Conservation (phyloP, 495 filamentous ascomycete species). For the Penicillium malachiteum region DNA sequence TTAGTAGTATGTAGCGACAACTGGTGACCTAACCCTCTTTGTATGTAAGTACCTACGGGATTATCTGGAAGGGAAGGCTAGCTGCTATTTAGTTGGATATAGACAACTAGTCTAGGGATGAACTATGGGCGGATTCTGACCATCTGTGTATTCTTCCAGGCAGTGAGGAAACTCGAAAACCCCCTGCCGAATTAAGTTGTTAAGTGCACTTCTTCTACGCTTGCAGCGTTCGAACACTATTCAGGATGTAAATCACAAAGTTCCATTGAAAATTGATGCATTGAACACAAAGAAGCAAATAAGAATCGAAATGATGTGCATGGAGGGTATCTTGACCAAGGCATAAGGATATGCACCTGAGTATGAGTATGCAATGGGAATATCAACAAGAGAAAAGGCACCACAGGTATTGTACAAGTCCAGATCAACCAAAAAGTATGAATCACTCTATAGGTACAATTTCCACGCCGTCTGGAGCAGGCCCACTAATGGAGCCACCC, state of each 20-base stretch:
- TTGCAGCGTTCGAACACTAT: too few species aligned
- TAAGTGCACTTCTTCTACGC: too few species aligned
- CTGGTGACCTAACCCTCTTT: too few species aligned
- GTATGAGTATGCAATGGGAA: conserved; percentile 7
- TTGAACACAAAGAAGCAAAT: not conserved
- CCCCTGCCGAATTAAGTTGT: too few species aligned
- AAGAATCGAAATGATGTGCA: conserved; percentile 6
- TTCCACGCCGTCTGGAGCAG: conserved; percentile 19
- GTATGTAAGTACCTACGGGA: too few species aligned
- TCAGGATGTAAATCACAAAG: not conserved
- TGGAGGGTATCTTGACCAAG: conserved; percentile 16
- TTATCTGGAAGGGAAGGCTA: not conserved
- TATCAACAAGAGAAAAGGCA: conserved; percentile 2
- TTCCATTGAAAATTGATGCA: not conserved
- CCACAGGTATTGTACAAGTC: not conserved
- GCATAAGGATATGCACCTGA: not conserved
- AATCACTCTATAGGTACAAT: conserved; percentile 24
- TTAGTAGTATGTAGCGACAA: too few species aligned
- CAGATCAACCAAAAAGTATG: not conserved
- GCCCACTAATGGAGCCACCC: conserved; percentile 10
- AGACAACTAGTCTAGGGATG: too few species aligned
- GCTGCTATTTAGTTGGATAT: too few species aligned
- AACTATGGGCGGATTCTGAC: too few species aligned
- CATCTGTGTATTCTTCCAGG: too few species aligned
- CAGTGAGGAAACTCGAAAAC: too few species aligned